Evolutionary conservation across 768 basidiomycete genomes (phyloP).

Genomic region (Kwoniella heveanensis): DNA sequence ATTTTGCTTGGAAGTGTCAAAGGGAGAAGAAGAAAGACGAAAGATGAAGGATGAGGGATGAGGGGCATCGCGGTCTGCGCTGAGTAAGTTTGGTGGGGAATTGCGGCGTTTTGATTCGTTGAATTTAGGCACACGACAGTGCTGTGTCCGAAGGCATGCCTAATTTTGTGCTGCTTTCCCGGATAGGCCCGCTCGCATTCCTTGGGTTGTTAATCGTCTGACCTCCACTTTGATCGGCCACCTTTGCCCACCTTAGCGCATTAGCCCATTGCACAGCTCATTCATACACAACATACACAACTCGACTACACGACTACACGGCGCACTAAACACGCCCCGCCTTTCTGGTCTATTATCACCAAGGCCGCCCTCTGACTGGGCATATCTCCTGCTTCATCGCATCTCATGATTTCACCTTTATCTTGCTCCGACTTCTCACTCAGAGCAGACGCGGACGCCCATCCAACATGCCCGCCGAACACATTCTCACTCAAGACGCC

Average conservation of each 20-base stretch:
- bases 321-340: no score
- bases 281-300: no score
- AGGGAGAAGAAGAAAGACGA: neutral
- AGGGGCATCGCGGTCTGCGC: neutral
- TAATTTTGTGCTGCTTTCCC: no score
- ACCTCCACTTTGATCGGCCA: neutral
- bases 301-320: no score
- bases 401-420: neutral
- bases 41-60: neutral
- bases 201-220: neutral
- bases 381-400: no score
- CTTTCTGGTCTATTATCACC: no score
- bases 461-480: slow-evolving; percentile 47
- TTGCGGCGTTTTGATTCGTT: neutral
- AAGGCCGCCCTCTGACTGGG: no score
- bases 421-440: neutral
- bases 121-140: no score
- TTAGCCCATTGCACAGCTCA: no score
- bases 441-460: neutral
- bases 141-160: neutral
- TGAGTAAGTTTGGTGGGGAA: neutral
- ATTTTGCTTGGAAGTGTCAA: neutral
- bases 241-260: no score
- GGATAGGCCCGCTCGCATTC: neutral
- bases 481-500: slow-evolving; percentile 45